Evolutionary conservation across 257 asterid genomes (phyloP).

Genomic region (Echium plantagineum): DNA sequence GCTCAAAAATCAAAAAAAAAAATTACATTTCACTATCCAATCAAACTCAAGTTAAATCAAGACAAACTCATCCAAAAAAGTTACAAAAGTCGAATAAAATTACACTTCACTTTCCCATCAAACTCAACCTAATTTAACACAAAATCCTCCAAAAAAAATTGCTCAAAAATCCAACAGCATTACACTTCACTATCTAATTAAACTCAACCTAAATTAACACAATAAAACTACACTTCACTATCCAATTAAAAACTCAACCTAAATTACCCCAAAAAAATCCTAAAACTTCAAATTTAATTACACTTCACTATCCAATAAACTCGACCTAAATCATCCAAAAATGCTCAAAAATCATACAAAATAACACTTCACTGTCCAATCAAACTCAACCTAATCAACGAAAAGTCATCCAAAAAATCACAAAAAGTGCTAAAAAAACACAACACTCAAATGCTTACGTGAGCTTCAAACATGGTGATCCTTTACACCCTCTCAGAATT

Average conservation of each 20-base stretch:
- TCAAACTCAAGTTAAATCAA: too few species aligned
- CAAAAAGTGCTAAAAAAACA: not conserved
- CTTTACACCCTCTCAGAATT: slow-evolving; percentile 5
- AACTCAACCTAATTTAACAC: not conserved
- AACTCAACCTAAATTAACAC: not conserved
- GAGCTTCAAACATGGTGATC: slow-evolving; percentile 45
- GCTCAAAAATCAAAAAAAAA: not conserved
- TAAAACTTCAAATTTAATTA: too few species aligned
- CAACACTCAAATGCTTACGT: slow-evolving; percentile 17
- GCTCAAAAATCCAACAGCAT: not conserved
- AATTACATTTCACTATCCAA: not conserved
- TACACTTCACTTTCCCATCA: too few species aligned
- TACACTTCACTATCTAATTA: not conserved
- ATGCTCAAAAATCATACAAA: too few species aligned
- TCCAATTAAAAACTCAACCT: too few species aligned
- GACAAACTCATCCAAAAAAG: too few species aligned
- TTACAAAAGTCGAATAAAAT: too few species aligned
- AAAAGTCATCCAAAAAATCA: too few species aligned
- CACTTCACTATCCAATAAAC: too few species aligned
- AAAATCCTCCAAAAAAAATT: not conserved
- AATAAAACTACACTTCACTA: too few species aligned
- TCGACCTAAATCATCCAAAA: not conserved
- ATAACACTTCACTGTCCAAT: too few species aligned
- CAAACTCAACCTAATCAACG: too few species aligned
- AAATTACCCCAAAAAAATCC: not conserved